Conservation (phyloP, 192 early-diverging fungal species). For the Spinellus fusiger region DNA sequence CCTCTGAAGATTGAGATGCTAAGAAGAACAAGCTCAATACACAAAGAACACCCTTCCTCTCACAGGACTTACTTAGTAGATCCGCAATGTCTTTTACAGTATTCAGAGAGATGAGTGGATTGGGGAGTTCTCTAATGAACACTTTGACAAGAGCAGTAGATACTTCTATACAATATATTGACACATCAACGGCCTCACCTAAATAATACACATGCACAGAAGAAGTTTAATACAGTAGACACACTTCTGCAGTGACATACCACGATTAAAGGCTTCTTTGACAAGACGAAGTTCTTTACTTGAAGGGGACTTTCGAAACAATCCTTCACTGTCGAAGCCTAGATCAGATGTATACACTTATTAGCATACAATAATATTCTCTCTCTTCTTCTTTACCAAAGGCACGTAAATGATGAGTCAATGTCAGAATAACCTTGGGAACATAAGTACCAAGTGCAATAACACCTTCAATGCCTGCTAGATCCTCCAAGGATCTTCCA, state of each 20-base stretch:
- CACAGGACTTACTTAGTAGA: slow-evolving; percentile 15
- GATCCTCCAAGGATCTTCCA: slow-evolving; percentile 64
- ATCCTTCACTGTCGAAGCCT: slow-evolving; percentile 73
- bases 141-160: slow-evolving; percentile 78
- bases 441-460: slow-evolving; percentile 42
- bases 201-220: not conserved
- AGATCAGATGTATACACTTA: slow-evolving; percentile 1
- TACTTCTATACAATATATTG: slow-evolving; percentile 69
- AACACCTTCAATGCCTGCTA: slow-evolving; percentile 25
- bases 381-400: slow-evolving; percentile 39
- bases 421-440: slow-evolving; percentile 68
- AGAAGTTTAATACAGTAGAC: not conserved
- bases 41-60: slow-evolving; percentile 32
- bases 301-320: slow-evolving; percentile 83
- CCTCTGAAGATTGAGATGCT: slow-evolving; percentile 15
- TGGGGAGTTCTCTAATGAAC: slow-evolving; percentile 77
- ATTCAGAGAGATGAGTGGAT: slow-evolving; percentile 60
- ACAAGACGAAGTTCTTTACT: slow-evolving; percentile 61
- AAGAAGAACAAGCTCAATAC: slow-evolving; percentile 33
- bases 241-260: slow-evolving; percentile 22
- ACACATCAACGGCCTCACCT: slow-evolving; percentile 52
- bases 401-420: slow-evolving; percentile 60
- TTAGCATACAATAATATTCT: not conserved
- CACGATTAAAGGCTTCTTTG: slow-evolving; percentile 50
- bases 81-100: slow-evolving; percentile 50